Conservation (phyloP, 805 yeast genomes). For the Yarrowia sp. region DNA sequence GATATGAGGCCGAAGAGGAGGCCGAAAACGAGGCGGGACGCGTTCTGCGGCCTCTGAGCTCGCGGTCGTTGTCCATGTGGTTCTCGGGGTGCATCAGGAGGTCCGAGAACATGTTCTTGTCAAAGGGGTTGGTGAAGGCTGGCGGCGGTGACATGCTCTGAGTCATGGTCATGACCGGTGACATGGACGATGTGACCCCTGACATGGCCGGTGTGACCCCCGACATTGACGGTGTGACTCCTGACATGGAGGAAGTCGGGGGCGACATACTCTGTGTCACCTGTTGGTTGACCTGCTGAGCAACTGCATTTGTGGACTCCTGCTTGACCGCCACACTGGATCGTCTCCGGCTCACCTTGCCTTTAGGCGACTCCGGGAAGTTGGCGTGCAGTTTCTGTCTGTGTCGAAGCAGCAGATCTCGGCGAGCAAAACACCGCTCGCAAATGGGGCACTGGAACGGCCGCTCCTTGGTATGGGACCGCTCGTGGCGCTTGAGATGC, state of each 20-base stretch:
- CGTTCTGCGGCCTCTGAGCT: constrained; percentile 37
- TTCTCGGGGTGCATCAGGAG: constrained; percentile 35
- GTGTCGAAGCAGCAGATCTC: constrained; percentile 77
- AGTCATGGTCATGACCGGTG: too few species aligned
- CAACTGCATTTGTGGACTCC: too few species aligned
- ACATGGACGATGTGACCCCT: too few species aligned
- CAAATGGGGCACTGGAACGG: constrained; percentile 97
- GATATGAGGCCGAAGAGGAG: constrained; percentile 64
- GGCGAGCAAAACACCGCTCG: constrained; percentile 92
- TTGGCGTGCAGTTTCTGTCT: constrained; percentile 84
- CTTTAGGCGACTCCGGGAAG: constrained; percentile 46
- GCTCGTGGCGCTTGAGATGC: constrained; percentile 90
- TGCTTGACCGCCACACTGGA: constrained; percentile 29
- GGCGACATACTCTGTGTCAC: background rate
- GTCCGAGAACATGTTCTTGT: constrained; percentile 3
- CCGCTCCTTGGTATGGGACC: constrained; percentile 94
- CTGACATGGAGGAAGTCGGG: too few species aligned
- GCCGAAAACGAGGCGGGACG: constrained; percentile 64
- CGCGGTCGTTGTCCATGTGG: constrained; percentile 35
- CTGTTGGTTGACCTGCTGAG: too few species aligned
- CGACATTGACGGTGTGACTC: too few species aligned
- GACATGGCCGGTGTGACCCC: too few species aligned
- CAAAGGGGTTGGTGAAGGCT: constrained; percentile 24
- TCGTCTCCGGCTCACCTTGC: constrained; percentile 5
- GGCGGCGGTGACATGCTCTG: constrained; percentile 18